phyloP scores from a whole-genome alignment of 2,329 filamentous ascomycete species.

The Talaromyces sp. region DNA sequence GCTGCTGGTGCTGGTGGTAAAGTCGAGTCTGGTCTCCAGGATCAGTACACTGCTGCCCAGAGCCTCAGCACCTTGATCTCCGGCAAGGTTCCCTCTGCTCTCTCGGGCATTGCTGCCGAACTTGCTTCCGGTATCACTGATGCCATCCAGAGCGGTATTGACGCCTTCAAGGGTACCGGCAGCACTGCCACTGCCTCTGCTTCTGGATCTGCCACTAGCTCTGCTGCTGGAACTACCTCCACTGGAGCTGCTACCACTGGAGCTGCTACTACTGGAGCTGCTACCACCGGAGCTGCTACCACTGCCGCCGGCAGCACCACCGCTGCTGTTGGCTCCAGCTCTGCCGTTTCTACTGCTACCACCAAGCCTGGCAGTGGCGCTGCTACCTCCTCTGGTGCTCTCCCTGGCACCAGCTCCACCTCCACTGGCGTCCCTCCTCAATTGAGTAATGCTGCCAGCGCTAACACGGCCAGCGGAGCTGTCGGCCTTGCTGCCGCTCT shows the following conservation, averaged over 20 bases:
- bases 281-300: slow-evolving; percentile 4
- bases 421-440: slow-evolving; percentile 7
- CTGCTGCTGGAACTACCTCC: slow-evolving; percentile 12
- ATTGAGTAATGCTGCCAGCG: slow-evolving; percentile 17
- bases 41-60: slow-evolving; percentile 25
- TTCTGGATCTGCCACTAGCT: slow-evolving; percentile 1
- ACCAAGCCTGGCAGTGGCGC: neutral
- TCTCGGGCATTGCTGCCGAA: slow-evolving; percentile 21
- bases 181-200: neutral
- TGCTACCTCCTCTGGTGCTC: slow-evolving; percentile 10
- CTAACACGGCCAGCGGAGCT: slow-evolving; percentile 15
- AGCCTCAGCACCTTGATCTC: slow-evolving; percentile 25
- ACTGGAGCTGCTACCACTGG: neutral
- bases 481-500: slow-evolving; percentile 17
- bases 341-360: slow-evolving; percentile 13
- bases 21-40: slow-evolving; percentile 22
- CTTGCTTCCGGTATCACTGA: slow-evolving; percentile 28
- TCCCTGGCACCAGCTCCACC: slow-evolving; percentile 5
- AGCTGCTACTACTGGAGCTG: neutral
- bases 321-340: neutral
- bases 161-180: slow-evolving; percentile 21
- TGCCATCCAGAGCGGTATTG: slow-evolving; percentile 30
- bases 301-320: slow-evolving; percentile 7
- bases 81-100: slow-evolving; percentile 26
- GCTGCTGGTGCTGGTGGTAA: slow-evolving; percentile 20